Evolutionary conservation across 345 rosid genomes (phyloP).

Genomic region (Excoecaria agallocha): DNA sequence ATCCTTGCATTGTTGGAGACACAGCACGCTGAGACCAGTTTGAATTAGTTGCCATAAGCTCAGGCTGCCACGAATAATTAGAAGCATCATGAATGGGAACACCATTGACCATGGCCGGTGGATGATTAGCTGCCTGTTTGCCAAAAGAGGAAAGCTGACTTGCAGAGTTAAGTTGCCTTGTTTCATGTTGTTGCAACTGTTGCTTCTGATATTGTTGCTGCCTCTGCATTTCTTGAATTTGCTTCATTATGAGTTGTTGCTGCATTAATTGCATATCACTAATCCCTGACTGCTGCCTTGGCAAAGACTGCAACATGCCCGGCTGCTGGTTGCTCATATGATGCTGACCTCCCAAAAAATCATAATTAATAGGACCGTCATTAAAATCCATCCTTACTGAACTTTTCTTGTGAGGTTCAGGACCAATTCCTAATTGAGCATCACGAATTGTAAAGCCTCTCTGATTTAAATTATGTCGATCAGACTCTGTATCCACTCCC

Average conservation of each 20-base stretch:
- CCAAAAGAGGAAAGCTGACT: slow-evolving; percentile 46
- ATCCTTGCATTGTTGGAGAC: slow-evolving; percentile 52
- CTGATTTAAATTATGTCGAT: slow-evolving; percentile 42
- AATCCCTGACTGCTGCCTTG: slow-evolving; percentile 68
- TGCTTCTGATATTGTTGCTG: slow-evolving; percentile 61
- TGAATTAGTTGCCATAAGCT: slow-evolving; percentile 46
- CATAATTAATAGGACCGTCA: slow-evolving; percentile 66
- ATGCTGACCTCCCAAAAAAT: slow-evolving; percentile 67
- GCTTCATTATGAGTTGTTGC: slow-evolving; percentile 66
- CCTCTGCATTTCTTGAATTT: slow-evolving; percentile 76
- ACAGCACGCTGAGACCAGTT: slow-evolving; percentile 52
- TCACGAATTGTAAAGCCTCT: slow-evolving; percentile 49
- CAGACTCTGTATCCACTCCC: slow-evolving; percentile 62
- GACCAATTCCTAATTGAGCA: slow-evolving; percentile 44
- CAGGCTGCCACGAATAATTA: slow-evolving; percentile 59
- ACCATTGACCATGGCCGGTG: slow-evolving; percentile 55
- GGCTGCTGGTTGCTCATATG: slow-evolving; percentile 58
- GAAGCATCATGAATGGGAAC: slow-evolving; percentile 60
- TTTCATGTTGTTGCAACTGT: slow-evolving; percentile 51
- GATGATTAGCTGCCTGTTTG: slow-evolving; percentile 44
- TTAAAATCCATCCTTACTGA: slow-evolving; percentile 44
- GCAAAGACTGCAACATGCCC: slow-evolving; percentile 56
- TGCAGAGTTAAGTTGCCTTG: slow-evolving; percentile 46
- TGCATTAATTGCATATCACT: slow-evolving; percentile 75
- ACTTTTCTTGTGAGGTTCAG: slow-evolving; percentile 47